Percentiles rank a stretch among this genome's conserved stretches.
phyloP scores from a whole-genome alignment of 2,329 filamentous ascomycete species.

The Colletotrichum tanaceti region DNA sequence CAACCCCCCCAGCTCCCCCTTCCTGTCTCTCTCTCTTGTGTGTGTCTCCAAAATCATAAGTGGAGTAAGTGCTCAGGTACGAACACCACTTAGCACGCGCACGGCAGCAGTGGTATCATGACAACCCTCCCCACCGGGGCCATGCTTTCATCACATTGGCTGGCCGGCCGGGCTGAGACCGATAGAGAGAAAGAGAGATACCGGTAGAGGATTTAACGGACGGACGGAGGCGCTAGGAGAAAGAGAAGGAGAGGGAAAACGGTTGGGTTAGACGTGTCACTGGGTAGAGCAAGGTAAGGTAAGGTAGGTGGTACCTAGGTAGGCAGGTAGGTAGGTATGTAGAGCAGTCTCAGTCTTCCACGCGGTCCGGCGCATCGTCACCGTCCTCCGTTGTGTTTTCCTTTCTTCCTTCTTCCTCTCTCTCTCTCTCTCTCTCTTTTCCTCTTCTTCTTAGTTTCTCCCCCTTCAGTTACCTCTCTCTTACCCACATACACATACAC shows the following conservation, averaged over 20 bases:
- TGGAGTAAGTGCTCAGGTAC: not conserved
- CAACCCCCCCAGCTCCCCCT: not conserved
- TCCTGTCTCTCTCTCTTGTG: not conserved
- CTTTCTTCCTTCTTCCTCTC: not conserved
- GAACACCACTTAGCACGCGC: no score
- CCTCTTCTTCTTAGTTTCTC: constrained; percentile 14
- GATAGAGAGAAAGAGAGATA: not conserved
- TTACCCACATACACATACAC: not conserved
- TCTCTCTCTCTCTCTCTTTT: constrained; percentile 1
- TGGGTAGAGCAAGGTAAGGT: no score
- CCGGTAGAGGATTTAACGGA: no score
- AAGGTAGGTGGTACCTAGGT: no score
- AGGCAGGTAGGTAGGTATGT: no score
- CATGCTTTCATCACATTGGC: not conserved
- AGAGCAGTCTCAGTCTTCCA: not conserved
- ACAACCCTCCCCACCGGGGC: constrained; percentile 6
- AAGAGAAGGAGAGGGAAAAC: not conserved
- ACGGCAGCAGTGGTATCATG: not conserved
- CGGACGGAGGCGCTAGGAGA: not conserved
- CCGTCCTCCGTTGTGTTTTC: constrained; percentile 19
- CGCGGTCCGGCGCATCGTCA: constrained; percentile 22
- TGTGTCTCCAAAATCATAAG: not conserved
- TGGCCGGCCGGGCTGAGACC: constrained; percentile 2
- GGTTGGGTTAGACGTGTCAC: no score
- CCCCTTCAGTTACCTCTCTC: not conserved